Percentiles rank a stretch among this genome's conserved stretches.
phyloP scores from a whole-genome alignment of 257 asterid genomes.

The Apocynum venetum region DNA sequence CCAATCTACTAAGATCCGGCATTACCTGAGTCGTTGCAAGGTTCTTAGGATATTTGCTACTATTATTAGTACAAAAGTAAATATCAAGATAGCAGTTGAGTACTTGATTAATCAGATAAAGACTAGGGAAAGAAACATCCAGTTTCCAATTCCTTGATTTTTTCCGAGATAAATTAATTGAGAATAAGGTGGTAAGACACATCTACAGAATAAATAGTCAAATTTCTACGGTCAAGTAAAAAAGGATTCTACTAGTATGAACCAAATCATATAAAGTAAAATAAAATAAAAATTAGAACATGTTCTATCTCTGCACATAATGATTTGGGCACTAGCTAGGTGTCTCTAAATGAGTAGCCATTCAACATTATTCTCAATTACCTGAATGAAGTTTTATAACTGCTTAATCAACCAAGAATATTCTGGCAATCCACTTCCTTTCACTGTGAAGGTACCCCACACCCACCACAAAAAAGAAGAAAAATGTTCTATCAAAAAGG shows the following conservation, averaged over 20 bases:
- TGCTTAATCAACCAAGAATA: neutral
- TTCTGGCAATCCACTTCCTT: neutral
- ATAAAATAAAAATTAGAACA: neutral
- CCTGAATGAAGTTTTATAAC: too few species aligned
- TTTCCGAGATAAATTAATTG: too few species aligned
- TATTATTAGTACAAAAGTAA: too few species aligned
- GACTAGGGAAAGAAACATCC: too few species aligned
- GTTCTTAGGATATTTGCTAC: too few species aligned
- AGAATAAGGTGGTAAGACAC: neutral
- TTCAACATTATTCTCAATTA: neutral
- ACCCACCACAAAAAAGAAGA: neutral
- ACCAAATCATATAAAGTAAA: neutral
- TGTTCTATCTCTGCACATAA: neutral
- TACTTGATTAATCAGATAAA: too few species aligned
- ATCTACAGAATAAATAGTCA: neutral
- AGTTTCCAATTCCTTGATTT: too few species aligned
- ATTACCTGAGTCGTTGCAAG: too few species aligned
- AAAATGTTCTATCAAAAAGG: conserved; percentile 29
- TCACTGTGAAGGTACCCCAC: neutral
- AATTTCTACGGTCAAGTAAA: neutral
- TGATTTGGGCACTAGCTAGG: neutral
- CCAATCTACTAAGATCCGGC: neutral
- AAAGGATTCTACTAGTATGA: neutral
- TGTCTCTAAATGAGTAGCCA: too few species aligned
- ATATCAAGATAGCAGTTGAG: too few species aligned